Evolutionary conservation across 1,284 basidiomycete genomes (phyloP).

Genomic region (Tremellales sp.): DNA sequence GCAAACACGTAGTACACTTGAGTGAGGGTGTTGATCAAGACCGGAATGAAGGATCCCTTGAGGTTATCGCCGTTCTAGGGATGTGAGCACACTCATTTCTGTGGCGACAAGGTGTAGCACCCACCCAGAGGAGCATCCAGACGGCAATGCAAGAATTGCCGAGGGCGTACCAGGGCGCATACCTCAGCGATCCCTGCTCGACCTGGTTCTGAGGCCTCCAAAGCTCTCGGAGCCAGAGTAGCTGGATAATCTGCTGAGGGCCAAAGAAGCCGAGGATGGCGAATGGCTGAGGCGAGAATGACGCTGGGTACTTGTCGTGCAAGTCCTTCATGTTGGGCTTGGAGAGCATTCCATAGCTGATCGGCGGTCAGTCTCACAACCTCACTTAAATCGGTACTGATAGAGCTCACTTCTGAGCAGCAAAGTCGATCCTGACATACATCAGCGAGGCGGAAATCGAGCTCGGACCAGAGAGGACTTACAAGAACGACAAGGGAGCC

Average conservation of each 20-base stretch:
- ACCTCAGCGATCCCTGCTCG: constrained; percentile 19
- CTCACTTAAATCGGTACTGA: no score
- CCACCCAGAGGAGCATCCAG: constrained; percentile 39
- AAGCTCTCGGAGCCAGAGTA: constrained; percentile 34
- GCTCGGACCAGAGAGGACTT: constrained; percentile 4
- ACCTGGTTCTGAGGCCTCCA: constrained; percentile 25
- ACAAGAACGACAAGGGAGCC: constrained; percentile 28
- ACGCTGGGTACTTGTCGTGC: constrained; percentile 27
- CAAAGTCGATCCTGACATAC: constrained; percentile 29
- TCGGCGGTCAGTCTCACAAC: no score
- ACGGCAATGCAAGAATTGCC: constrained; percentile 32
- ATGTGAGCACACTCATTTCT: background rate
- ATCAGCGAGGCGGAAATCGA: background rate
- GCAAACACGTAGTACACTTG: constrained; percentile 34
- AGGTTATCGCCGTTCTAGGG: constrained; percentile 31
- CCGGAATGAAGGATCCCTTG: constrained; percentile 30
- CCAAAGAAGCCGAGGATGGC: constrained; percentile 36
- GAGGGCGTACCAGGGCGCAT: constrained; percentile 33
- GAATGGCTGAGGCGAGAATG: constrained; percentile 37
- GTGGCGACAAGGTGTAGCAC: background rate
- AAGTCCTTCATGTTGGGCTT: constrained; percentile 38
- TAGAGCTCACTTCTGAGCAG: constrained; percentile 26
- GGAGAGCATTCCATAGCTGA: no score
- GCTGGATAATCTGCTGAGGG: constrained; percentile 37
- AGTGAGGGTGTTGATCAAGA: constrained; percentile 34